Evolutionary conservation across 139 green algal species (phyloP), one percentile per base, ranked within the genome.

Genomic region (Yamagishiella unicocca): DNA sequence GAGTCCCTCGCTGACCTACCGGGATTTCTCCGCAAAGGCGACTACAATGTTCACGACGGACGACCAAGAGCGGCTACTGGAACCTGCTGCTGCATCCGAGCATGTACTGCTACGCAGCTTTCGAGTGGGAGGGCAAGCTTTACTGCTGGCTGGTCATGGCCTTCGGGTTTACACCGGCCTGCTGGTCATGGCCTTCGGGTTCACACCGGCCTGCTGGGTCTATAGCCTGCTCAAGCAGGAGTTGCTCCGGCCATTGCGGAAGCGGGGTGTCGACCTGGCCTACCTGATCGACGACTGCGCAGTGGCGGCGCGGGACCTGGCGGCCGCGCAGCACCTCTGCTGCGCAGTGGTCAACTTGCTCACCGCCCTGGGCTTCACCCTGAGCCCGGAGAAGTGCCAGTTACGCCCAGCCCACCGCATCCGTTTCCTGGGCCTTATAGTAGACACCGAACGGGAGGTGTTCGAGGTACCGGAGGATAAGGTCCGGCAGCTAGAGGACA

Each of bases 351-450:
- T 84, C 7, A 7, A 24, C 21, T 38, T 84, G 38, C 40, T 84
- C 4, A n/a, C 45, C 17, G 54, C 54, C 54, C 40, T 84, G 58
- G 77, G 77, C 33, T 84, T 84, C 77, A 74, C 58, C 35, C 55
- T 84, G 38, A 72, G 77, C 38, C 38, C 73, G 9, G 38, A 54
- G 1, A 84, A 84, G 77, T 84, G 77, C 45, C 77, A 84, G 38
- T 40, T 81, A 7, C 12, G 17, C 24, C 73, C 73, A 3, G 17
- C 45, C 12, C 45, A 45, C 12, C 27, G 73, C 12, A 27, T 81
- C n/a, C 73, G 73, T n/a, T 81, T 81, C 73, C 73, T 81, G 22
- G 73, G 73, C n/a, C n/a, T 81, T n/a, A 22, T 46, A 0, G 73
- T 81, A 5, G 45, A 81, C 45, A 43, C 73, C 12, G 12, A 8